Conservation (phyloP, 208 protist species). For the Leishmania mexicana region DNA sequence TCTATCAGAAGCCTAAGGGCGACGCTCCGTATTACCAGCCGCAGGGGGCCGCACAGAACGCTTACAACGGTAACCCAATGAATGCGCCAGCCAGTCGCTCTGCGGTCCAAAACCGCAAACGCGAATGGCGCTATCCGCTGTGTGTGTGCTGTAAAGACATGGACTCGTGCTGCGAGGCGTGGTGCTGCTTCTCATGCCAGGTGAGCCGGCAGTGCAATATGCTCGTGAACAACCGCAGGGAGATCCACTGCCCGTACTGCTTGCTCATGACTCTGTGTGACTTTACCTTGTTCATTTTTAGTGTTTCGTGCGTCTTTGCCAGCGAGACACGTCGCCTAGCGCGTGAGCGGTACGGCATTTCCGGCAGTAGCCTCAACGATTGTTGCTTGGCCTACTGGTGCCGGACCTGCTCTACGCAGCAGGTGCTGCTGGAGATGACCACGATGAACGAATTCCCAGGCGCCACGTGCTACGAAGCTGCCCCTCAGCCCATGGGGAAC, state of each 20-base stretch:
- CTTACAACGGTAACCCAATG: background rate
- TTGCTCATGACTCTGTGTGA: slow-evolving; percentile 15
- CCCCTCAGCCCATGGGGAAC: slow-evolving; percentile 21
- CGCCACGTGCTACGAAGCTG: slow-evolving; percentile 44
- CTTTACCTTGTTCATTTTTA: background rate
- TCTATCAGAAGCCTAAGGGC: background rate
- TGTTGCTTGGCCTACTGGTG: slow-evolving; percentile 42
- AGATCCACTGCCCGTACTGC: slow-evolving; percentile 36
- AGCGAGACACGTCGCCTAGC: slow-evolving; percentile 17
- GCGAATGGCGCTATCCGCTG: slow-evolving; percentile 44
- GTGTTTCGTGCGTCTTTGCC: slow-evolving; percentile 25
- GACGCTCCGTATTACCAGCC: no score
- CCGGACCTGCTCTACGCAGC: slow-evolving; percentile 44
- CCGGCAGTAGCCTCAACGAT: slow-evolving; percentile 21
- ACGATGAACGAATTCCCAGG: slow-evolving; percentile 60
- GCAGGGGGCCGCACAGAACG: background rate
- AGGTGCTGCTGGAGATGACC: slow-evolving; percentile 69
- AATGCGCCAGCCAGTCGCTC: no score
- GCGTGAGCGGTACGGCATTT: slow-evolving; percentile 37
- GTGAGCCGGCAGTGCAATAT: slow-evolving; percentile 54
- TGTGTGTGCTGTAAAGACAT: slow-evolving; percentile 37
- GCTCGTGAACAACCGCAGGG: slow-evolving; percentile 12
- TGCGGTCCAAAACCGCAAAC: accelerated
- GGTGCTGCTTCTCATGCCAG: slow-evolving; percentile 44
- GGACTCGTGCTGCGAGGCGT: slow-evolving; percentile 45